Base-by-base conservation (phyloP, 495 filamentous ascomycete species). In the Aspergillus olivimuriae region DNA sequence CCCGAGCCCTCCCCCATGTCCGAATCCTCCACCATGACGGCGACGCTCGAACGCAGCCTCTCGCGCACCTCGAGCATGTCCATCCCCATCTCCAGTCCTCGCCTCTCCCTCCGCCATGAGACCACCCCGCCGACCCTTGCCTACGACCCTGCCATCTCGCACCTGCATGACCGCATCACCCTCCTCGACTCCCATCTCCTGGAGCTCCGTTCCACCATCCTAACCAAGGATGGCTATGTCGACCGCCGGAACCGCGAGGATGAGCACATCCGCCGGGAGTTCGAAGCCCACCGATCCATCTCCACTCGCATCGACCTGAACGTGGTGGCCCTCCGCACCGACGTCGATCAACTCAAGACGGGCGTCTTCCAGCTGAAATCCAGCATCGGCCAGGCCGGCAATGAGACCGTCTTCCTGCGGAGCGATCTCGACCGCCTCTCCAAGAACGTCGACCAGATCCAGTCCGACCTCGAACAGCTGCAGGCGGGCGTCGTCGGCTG, bases 241-340 rank as follows among this genome's bases (percentile, higher is more conserved):
- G 64, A 70, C 24, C 59, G 62, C 34, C 62, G 66, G 7, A 70
- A 70, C 53, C 63, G 66, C 16, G 66, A 70, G 48, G 66, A 70
- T 40, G 54, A 66, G 12, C 57, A 68, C 39, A 54, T 70, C 32
- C 66, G 66, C 32, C 64, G 64, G 2, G 66, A 70, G 47, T 70
- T 70, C 20, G 57, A 66, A 43, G 53, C 57, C 39, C 55, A 66
- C 31, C 58, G 55, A 28, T 57, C 59, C 30, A 62, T 62, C 23
- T 62, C 57, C 19, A 58, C 61, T 30, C 59, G 66, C 1, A 68
- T 70, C 40, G 66, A 70, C 34, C 45, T 63, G 42, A 68, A 68
- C 38, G 62, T 70, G 4, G 62, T 63, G 19, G 62, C 56, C 2
- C 44, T 70, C 20, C 54, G 61, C 14, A 61, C 60, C 0, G 64